Percentiles rank a stretch among this genome's conserved stretches.
These are phyloP conservation scores for Tetrahymena borealis DNA, from an alignment of 73 alveolate species.

Conservation along the genomic window DNA sequence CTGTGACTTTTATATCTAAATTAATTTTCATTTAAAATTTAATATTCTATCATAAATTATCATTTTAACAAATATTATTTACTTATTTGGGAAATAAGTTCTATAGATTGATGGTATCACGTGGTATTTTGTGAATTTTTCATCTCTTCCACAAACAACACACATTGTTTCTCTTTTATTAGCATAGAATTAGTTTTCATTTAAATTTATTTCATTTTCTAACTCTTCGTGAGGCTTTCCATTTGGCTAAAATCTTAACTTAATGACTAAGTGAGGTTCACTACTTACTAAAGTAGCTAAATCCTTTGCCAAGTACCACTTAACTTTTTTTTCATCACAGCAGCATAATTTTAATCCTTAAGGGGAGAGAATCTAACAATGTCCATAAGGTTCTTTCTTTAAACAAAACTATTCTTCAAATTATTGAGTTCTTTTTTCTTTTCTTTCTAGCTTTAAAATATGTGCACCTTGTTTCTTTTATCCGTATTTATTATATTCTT, in stretches of 20 bases:
- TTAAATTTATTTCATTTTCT: slow-evolving; percentile 7
- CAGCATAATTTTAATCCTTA: slow-evolving; percentile 9
- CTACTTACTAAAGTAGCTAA: slow-evolving; percentile 14
- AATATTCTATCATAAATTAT: neutral
- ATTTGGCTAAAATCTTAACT: slow-evolving; percentile 30
- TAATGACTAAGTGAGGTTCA: slow-evolving; percentile 9
- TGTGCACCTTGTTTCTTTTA: neutral
- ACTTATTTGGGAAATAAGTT: neutral
- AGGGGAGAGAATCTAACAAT: slow-evolving; percentile 19
- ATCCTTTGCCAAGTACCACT: slow-evolving; percentile 25
- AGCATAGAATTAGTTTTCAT: neutral
- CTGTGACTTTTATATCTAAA: slow-evolving; percentile 85
- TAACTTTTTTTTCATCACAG: slow-evolving; percentile 40
- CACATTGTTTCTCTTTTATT: slow-evolving; percentile 34
- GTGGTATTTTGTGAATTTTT: slow-evolving; percentile 22
- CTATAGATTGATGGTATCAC: neutral
- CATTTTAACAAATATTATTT: neutral
- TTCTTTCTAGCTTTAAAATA: slow-evolving; percentile 4
- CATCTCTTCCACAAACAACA: slow-evolving; percentile 39
- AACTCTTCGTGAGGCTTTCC: slow-evolving; percentile 19
- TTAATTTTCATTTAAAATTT: neutral
- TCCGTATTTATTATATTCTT: neutral
- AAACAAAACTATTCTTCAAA: slow-evolving; percentile 27
- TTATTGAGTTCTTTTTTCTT: slow-evolving; percentile 4
- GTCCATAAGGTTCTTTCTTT: slow-evolving; percentile 34